These are phyloP conservation scores for Hyphopichia burtonii DNA, from an alignment of 1,139 yeast species.

Conservation along the genomic window DNA sequence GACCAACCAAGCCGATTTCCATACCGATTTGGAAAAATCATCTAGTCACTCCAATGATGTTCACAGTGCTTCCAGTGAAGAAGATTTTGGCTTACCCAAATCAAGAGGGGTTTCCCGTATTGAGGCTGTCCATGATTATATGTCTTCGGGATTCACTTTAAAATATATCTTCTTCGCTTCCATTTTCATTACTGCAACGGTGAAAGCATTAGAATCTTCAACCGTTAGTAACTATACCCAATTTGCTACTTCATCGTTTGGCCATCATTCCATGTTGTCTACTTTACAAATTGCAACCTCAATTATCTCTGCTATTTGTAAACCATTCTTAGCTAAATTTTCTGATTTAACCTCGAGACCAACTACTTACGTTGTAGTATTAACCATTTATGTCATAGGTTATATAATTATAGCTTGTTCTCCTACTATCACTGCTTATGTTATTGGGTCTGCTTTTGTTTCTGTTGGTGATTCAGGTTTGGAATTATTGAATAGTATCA, in stretches of 20 bases:
- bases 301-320: constrained; percentile 21
- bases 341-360: constrained; percentile 29
- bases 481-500: constrained; percentile 17
- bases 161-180: constrained; percentile 12
- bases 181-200: constrained; percentile 37
- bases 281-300: constrained; percentile 25
- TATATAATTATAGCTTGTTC: constrained; percentile 25
- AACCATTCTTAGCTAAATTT: constrained; percentile 27
- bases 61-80: not conserved
- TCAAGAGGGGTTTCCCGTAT: constrained; percentile 29
- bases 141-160: constrained; percentile 8
- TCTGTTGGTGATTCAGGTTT: constrained; percentile 28
- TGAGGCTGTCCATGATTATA: constrained; percentile 21
- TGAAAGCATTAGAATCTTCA: constrained; percentile 32
- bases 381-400: constrained; percentile 23
- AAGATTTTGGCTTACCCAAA: not conserved
- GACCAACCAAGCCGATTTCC: too few species aligned
- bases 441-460: constrained; percentile 27
- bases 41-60: not conserved
- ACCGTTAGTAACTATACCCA: constrained; percentile 30
- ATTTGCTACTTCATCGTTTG: constrained; percentile 25
- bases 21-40: not conserved
- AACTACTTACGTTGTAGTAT: constrained; percentile 17
- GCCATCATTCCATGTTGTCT: constrained; percentile 25
- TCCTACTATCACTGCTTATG: constrained; percentile 24